A percentile compares a stretch with the other conserved stretches of the same genome.
phyloP scores from a whole-genome alignment of 2,329 filamentous ascomycete genomes.

The Ophiostoma montium region DNA sequence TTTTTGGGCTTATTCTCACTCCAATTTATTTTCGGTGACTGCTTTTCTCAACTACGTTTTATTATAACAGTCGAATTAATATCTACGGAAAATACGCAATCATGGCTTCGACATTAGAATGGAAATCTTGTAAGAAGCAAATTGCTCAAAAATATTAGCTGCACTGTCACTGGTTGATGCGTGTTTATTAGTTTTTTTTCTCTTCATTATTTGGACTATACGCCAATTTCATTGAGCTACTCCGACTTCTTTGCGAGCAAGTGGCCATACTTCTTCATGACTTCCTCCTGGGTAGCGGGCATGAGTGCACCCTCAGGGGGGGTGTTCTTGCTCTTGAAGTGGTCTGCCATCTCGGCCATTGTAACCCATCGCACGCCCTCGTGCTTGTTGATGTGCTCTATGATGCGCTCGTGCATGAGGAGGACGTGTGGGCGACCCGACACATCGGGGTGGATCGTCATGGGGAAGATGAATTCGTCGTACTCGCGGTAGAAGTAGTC shows the following conservation, averaged over 20 bases:
- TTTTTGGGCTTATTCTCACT: no score
- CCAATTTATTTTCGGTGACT: no score
- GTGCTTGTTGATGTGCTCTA: conserved; percentile 15
- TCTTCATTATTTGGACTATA: no score
- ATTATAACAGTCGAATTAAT: no score
- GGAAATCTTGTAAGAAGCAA: no score
- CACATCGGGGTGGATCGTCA: conserved; percentile 64
- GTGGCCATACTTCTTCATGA: conserved; percentile 28
- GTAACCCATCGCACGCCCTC: conserved; percentile 47
- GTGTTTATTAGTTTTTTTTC: no score
- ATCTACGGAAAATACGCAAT: no score
- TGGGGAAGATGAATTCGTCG: conserved; percentile 63
- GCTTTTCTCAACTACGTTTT: no score
- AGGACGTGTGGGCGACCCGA: conserved; percentile 58
- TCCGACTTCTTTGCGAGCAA: conserved; percentile 1
- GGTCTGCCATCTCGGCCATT: conserved; percentile 48
- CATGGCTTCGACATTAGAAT: no score
- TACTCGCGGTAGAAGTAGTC: conserved; percentile 66
- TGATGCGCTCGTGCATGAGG: conserved; percentile 22
- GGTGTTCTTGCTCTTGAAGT: conserved; percentile 54
- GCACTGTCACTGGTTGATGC: no score
- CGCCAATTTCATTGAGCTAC: no score
- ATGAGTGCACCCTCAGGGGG: conserved; percentile 44
- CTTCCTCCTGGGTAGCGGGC: conserved; percentile 40
- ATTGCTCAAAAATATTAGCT: no score